Percentiles rank a stretch among this genome's conserved stretches.
These are phyloP conservation scores for Karstenula rhodostoma DNA, from an alignment of 2,329 filamentous ascomycete genomes.

Conservation along the genomic window DNA sequence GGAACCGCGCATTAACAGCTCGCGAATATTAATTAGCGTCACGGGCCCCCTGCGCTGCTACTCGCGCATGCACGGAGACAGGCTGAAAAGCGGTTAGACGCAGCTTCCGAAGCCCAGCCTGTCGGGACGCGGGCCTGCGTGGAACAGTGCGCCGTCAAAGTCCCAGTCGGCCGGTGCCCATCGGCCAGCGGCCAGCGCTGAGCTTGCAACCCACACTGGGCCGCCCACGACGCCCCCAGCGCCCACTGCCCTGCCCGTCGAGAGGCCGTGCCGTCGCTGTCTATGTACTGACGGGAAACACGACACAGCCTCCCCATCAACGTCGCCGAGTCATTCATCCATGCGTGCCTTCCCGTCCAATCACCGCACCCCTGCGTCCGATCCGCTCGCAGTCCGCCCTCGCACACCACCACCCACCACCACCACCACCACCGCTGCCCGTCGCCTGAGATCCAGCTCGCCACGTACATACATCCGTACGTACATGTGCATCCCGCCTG, in stretches of 20 bases:
- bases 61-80: constrained; percentile 1
- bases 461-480: constrained; percentile 4
- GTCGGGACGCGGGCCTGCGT: too few relatives aligned
- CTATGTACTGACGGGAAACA: background rate
- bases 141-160: too few relatives aligned
- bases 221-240: background rate
- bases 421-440: too few relatives aligned
- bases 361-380: background rate
- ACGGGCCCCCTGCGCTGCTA: background rate
- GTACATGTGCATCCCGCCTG: background rate
- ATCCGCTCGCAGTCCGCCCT: background rate
- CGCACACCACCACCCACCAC: constrained; percentile 1
- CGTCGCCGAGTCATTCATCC: background rate
- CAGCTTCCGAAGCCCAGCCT: too few relatives aligned
- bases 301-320: background rate
- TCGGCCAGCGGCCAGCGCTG: too few relatives aligned
- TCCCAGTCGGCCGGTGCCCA: too few relatives aligned
- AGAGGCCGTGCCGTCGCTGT: too few relatives aligned
- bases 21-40: constrained; percentile 23
- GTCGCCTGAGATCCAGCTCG: background rate
- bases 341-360: background rate
- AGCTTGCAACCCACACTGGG: too few relatives aligned
- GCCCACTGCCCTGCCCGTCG: background rate
- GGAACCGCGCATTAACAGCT: constrained; percentile 22
- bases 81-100: background rate